Evolutionary conservation across 306 rosid species (phyloP), one percentile per base, ranked within the genome.

Genomic region (Malus sieversii): DNA sequence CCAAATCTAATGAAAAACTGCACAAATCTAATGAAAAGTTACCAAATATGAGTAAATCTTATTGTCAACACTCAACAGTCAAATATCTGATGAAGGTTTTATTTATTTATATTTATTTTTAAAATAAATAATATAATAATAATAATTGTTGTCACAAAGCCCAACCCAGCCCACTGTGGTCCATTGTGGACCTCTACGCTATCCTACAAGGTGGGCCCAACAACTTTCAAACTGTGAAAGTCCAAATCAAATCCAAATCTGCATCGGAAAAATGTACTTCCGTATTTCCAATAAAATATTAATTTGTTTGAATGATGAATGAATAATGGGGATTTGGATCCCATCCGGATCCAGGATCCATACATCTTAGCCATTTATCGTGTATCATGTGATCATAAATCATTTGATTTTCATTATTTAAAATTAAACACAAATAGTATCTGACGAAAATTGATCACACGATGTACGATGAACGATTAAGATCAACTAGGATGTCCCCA

Each of bases 181-280:
- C 79, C 84, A 69, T 16, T 23, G 19, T 22, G 70, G 52, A 9
- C 62, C 80, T 70, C 20, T 16, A 19, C 22, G 64, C 76, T 68
- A 72, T 75, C 77, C 76, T 14, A 8, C 16, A 19, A 22, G 67
- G 73, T 68, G 74, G 80, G 46, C 80, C 70, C 84, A 73, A n/a
- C 3, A 30, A 38, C 72, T 23, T 67, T 23, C 40, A 52, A 27
- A 38, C 22, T n/a, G 0, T 72, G 71, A 65, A 70, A 69, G 20
- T 25, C 66, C 59, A 66, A 74, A 52, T 27, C 27, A 66, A 74
- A 52, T 12, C 20, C 53, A 44, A 22, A 61, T 74, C 57, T 25
- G 6, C 5, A 25, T 40, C 6, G 57, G 68, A 73, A 45, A 73
- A 73, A 73, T 65, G 8, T 6, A 10, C 14, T 60, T 10, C 65